Base-by-base conservation (phyloP, 129 eudicot species). In the Logfia minima region DNA sequence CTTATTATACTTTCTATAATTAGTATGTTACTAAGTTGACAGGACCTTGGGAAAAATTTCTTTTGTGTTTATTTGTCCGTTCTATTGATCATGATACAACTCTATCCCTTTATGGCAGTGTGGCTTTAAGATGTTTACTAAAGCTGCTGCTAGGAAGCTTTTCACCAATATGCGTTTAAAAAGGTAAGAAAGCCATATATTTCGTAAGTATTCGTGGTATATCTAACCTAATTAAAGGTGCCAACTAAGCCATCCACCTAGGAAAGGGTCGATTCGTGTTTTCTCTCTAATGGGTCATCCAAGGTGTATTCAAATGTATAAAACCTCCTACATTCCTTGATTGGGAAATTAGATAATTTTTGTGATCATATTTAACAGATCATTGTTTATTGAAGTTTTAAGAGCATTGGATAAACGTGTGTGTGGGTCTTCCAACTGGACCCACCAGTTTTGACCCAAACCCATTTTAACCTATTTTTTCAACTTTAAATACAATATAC, bases 91-190 rank as follows among this genome's bases (percentile, higher is more conserved):
- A 45, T 67, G 17, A 24, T 56, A 60, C 5, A 3, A 48, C 2
- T 6, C 45, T 78, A 64, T 74, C 21, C 35, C 29, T 77, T 18
- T 69, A 43, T 70, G 77, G 34, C 93, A 92, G 96, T 92, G 97
- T 89, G 97, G 97, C 73, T 92, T 92, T 76, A 92, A 92, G 87
- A 89, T 92, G 97, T 89, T 92, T 66, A 92, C 96, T 32, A 86
- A 96, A 85, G 96, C 96, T 39, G 96, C 97, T 72, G 97, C 92
- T 16, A 81, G 88, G 81, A 92, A 89, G 81, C 92, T 92, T 77
- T 92, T 92, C 86, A 87, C 88, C 5, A 92, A 92, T 71, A 85
- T 89, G 6, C 97, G 92, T 52, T 77, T 92, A 69, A 92, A 89
- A 84, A 84, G 97, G 97, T 92, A 82, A 79, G 26, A 70, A 52